Base-by-base conservation (phyloP, 306 rosid genomes). In the Pterocarpus santalinus region DNA sequence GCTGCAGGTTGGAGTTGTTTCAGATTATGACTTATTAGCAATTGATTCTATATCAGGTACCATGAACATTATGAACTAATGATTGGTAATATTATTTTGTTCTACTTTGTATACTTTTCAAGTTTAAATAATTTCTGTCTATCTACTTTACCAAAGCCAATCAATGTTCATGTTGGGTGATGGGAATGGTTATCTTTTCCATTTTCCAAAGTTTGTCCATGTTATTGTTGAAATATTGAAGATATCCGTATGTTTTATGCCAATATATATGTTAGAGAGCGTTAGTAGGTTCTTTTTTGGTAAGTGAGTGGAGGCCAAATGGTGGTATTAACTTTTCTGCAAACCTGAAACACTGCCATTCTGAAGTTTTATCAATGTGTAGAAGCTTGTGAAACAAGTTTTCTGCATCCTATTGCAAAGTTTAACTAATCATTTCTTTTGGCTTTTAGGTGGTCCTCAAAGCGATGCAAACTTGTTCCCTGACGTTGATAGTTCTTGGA, bases 11-110 rank as follows among this genome's bases (percentile, higher is more conserved):
- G 99, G 99, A 57, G 98, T 95, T 57, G 92, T 95, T 77, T 93
- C 99, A 55, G 99, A 95, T 89, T 95, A 95, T 71, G 99, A 95
- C 78, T 89, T 95, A 76, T 69, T 95, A 79, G 98, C 99, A 16
- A 91, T 95, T 11, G 99, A 95, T 83, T 91, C 99, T 16, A 89
- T 95, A 89, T 95, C 99, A 88, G 99, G 96, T 89, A 95, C 67
- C 41, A 35, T 36, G 5, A 44, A 17, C 13, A 56, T 14, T 9
- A 17, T n/a, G 63, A 34, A 43, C 47, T 55, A 16, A 38, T 11
- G 53, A 69, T 28, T 43, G 15, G 51, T 69, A 74, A 33, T 62
- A 69, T 15, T 17, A 68, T 43, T 39, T 39, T 66, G 34, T 79
- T 12, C 15, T 36, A 57, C 16, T 53, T 35, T 65, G 33, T 33